Base-by-base conservation (phyloP, 2,329 filamentous ascomycete species). In the Apiospora koreana region DNA sequence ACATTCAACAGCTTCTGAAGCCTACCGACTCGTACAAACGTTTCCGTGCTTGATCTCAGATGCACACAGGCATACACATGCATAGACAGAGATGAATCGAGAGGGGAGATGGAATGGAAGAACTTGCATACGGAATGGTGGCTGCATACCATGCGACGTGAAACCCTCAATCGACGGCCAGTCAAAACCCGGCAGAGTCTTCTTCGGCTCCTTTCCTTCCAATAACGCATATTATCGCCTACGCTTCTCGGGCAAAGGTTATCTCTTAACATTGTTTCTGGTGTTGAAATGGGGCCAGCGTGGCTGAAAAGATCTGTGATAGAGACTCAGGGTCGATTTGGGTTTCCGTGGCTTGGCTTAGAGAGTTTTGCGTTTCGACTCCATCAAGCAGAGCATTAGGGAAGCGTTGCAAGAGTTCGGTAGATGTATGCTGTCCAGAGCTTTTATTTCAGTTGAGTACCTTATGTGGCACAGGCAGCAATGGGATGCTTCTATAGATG, bases 21-120 rank as follows among this genome's bases (percentile, higher is more conserved):
- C 66, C 66, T 38, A 54, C 45, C 43, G 66, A 68, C 66, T 68
- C 66, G 31, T 68, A 68, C 66, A 25, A 23, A 23, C 35, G 31
- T 21, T 68, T 68, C 31, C 64, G 28, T 45, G n/a, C 62, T 41
- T 65, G 62, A 65, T 28, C 41, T 12, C 12, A 3, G n/a, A 42
- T 9, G 35, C 62, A 25, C 28, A n/a, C 28, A 14, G 9, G 28
- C 28, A 58, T 35, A 9, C 18, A 8, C 28, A 58, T 28, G 10
- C 31, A 21, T 1, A 62, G 2, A 12, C 41, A 10, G 9, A 31
- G 48, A 35, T 5, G 46, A 10, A 50, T n/a, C 4, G 14, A 43
- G 46, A 50, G n/a, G 23, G 14, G 23, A 25, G 5, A 1, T 2
- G 16, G 48, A 48, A n/a, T 2, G 48, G 23, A 3, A 28, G 28